A percentile compares a stretch with the other conserved stretches of the same genome.
Conservation (phyloP, 2,329 filamentous ascomycete species). For the Phyllosticta ampelicida region DNA sequence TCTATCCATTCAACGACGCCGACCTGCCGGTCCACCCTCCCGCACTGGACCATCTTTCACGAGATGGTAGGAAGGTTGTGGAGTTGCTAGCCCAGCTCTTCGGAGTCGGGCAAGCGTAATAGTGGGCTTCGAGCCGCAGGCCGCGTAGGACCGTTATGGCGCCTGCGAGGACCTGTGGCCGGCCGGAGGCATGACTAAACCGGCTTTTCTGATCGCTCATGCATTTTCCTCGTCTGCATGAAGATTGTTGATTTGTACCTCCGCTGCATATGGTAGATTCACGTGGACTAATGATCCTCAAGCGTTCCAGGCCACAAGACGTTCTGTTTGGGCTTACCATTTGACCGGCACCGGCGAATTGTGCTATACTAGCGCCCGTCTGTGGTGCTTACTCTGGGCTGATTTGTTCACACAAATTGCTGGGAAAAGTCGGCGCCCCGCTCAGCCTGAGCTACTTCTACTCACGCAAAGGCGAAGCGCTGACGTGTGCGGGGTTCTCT, state of each 20-base stretch:
- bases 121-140: conserved; percentile 46
- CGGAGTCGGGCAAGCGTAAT: conserved; percentile 33
- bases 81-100: conserved; percentile 44
- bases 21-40: conserved; percentile 59
- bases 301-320: background rate
- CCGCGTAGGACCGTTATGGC: conserved; percentile 31
- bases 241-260: background rate
- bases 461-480: background rate
- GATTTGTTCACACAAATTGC: background rate
- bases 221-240: background rate
- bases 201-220: conserved; percentile 51
- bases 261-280: background rate
- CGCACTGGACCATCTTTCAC: conserved; percentile 48
- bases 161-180: conserved; percentile 38
- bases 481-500: background rate
- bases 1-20: conserved; percentile 52
- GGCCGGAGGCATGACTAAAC: conserved; percentile 58
- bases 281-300: background rate
- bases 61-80: conserved; percentile 55
- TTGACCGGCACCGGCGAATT: background rate
- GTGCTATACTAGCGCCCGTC: background rate
- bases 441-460: background rate
- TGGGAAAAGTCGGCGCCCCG: background rate
- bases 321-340: background rate
- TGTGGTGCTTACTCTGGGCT: background rate